phyloP scores from a whole-genome alignment of 495 filamentous ascomycete species.

The Trichocladium antarcticum region DNA sequence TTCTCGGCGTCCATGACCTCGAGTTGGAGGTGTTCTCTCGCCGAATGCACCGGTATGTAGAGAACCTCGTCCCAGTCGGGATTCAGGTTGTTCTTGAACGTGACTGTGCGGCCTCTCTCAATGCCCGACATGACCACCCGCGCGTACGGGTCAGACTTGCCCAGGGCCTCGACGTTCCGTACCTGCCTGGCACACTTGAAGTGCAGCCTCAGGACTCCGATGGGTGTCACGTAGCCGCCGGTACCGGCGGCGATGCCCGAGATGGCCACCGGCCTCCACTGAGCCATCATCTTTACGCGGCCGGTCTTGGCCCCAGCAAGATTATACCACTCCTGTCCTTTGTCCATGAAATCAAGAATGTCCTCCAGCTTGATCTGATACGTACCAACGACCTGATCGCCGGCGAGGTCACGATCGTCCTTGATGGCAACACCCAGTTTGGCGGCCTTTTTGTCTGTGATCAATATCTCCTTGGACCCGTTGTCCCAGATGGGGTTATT shows the following conservation, averaged over 20 bases:
- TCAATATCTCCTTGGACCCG: slow-evolving; percentile 79
- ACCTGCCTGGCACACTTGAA: slow-evolving; percentile 73
- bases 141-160: slow-evolving; percentile 92
- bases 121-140: slow-evolving; percentile 81
- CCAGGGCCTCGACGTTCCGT: slow-evolving; percentile 87
- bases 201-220: slow-evolving; percentile 89
- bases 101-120: slow-evolving; percentile 82
- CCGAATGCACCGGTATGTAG: slow-evolving; percentile 82
- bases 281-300: slow-evolving; percentile 72
- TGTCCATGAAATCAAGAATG: slow-evolving; percentile 80
- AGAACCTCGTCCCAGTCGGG: slow-evolving; percentile 93
- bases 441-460: slow-evolving; percentile 83
- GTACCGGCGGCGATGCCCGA: slow-evolving; percentile 60
- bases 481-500: slow-evolving; percentile 94
- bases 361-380: slow-evolving; percentile 93
- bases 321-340: slow-evolving; percentile 94
- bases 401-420: slow-evolving; percentile 74
- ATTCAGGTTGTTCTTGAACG: slow-evolving; percentile 89
- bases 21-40: slow-evolving; percentile 70
- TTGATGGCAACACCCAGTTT: slow-evolving; percentile 87
- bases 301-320: slow-evolving; percentile 72
- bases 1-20: slow-evolving; percentile 97
- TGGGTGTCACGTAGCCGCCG: slow-evolving; percentile 82
- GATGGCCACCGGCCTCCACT: slow-evolving; percentile 91
- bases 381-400: slow-evolving; percentile 77